Percentiles rank a stretch among this genome's conserved stretches.
Evolutionary conservation across 805 yeast genomes (phyloP).

Genomic region (Saccharomyces eubayanus): DNA sequence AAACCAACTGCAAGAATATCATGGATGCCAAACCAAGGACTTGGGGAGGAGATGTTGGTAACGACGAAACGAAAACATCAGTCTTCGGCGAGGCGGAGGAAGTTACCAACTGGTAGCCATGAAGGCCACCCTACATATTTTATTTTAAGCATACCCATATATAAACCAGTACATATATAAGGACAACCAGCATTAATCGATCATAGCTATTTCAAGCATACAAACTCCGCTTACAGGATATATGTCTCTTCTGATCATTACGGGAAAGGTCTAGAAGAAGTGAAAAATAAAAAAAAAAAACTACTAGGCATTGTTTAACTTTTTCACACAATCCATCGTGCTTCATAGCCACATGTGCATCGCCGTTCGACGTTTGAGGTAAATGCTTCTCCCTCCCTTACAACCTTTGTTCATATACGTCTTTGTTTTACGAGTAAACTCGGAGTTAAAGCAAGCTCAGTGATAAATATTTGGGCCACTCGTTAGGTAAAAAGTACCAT

Average conservation of each 20-base stretch:
- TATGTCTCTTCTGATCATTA: background rate
- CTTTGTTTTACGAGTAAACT: background rate
- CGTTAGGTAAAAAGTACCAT: background rate
- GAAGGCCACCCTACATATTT: background rate
- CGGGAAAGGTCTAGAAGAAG: background rate
- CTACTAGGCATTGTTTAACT: background rate
- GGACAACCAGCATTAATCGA: background rate
- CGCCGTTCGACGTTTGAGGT: background rate
- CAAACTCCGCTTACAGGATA: background rate
- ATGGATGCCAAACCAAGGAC: conserved; percentile 36
- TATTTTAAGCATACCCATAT: background rate
- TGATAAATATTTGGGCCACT: background rate
- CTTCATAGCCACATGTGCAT: background rate
- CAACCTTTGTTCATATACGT: background rate
- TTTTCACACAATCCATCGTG: background rate
- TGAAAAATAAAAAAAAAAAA: background rate
- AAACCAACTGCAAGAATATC: conserved; percentile 47
- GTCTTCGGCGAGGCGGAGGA: conserved; percentile 93
- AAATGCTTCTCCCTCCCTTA: background rate
- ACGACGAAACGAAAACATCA: conserved; percentile 43
- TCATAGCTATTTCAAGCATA: background rate
- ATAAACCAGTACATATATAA: background rate
- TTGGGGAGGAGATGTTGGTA: conserved; percentile 39
- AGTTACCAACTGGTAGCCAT: conserved; percentile 76
- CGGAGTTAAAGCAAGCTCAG: background rate